A percentile compares a stretch with the other conserved stretches of the same genome.
phyloP scores from a whole-genome alignment of 371 early-diverging fungal genomes.

The Mucor plumbeus region DNA sequence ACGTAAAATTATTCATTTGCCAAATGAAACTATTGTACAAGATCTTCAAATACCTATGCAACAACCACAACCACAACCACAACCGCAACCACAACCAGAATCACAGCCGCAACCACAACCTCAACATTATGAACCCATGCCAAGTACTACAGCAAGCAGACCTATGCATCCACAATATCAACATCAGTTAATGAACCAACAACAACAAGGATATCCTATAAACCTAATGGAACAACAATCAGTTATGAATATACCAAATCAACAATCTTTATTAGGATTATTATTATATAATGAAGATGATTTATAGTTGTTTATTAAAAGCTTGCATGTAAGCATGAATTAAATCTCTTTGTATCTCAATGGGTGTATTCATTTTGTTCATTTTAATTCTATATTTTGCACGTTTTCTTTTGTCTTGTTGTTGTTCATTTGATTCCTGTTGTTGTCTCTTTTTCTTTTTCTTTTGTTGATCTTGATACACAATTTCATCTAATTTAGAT shows the following conservation, averaged over 20 bases:
- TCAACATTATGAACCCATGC: neutral
- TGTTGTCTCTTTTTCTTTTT: neutral
- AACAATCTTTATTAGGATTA: conserved; percentile 26
- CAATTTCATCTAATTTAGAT: neutral
- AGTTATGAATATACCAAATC: conserved; percentile 13
- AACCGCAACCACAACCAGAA: neutral
- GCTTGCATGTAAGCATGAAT: conserved; percentile 20
- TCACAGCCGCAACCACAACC: neutral
- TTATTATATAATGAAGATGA: conserved; percentile 23
- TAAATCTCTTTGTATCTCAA: conserved; percentile 22
- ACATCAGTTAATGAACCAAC: neutral
- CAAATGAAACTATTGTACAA: conserved; percentile 8
- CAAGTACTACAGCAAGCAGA: neutral
- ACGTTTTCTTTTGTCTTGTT: conserved; percentile 1
- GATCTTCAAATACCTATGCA: neutral
- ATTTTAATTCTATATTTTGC: conserved; percentile 15
- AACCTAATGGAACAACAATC: neutral
- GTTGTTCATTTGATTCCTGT: neutral
- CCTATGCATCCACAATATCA: neutral
- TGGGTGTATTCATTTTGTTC: conserved; percentile 10
- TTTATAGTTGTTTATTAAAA: conserved; percentile 1
- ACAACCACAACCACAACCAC: neutral
- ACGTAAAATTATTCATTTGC: conserved; percentile 20
- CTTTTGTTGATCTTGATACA: neutral
- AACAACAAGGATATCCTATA: neutral